Percentiles rank a stretch among this genome's conserved stretches.
These are phyloP conservation scores for Avena insularis DNA, from an alignment of 176 grass and related monocot species.

Conservation along the genomic window DNA sequence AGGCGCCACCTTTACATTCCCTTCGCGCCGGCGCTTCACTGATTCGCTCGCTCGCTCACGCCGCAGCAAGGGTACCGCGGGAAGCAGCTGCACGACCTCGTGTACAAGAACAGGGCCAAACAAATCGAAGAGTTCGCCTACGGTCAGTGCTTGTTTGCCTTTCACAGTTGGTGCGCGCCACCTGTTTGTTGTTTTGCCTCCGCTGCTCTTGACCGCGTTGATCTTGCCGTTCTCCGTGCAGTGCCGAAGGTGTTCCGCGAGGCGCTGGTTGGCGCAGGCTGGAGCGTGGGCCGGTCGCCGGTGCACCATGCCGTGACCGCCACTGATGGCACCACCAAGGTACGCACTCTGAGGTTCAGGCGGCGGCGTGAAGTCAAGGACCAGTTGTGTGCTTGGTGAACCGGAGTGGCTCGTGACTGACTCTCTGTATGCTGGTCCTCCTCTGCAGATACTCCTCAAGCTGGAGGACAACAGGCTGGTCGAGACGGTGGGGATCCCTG, in stretches of 20 bases:
- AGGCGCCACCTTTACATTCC: not conserved
- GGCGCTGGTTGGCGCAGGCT: constrained; percentile 63
- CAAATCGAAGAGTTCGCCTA: constrained; percentile 81
- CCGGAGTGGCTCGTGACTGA: not conserved
- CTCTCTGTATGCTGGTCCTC: not conserved
- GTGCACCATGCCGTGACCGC: constrained; percentile 75
- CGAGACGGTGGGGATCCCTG: constrained; percentile 92
- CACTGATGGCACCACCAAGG: constrained; percentile 84
- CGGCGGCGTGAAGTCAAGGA: accelerated
- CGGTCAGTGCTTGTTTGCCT: constrained; percentile 7
- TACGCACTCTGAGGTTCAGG: not conserved
- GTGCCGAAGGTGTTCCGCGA: constrained; percentile 88
- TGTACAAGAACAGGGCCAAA: constrained; percentile 87
- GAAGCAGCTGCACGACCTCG: constrained; percentile 85
- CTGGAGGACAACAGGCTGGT: constrained; percentile 91
- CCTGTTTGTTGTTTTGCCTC: constrained; percentile 52
- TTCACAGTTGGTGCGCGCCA: not conserved
- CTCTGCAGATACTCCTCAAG: constrained; percentile 88
- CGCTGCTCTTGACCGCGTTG: not conserved
- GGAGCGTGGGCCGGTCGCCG: constrained; percentile 79
- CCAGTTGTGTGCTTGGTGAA: not conserved
- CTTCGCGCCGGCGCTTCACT: not conserved
- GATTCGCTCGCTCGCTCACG: not conserved
- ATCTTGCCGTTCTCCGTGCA: constrained; percentile 5
- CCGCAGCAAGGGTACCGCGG: constrained; percentile 88